A percentile compares a stretch with the other conserved stretches of the same genome.
phyloP scores from a whole-genome alignment of 2,329 filamentous ascomycete genomes.

The Cladosporium austrohemisphaericum region DNA sequence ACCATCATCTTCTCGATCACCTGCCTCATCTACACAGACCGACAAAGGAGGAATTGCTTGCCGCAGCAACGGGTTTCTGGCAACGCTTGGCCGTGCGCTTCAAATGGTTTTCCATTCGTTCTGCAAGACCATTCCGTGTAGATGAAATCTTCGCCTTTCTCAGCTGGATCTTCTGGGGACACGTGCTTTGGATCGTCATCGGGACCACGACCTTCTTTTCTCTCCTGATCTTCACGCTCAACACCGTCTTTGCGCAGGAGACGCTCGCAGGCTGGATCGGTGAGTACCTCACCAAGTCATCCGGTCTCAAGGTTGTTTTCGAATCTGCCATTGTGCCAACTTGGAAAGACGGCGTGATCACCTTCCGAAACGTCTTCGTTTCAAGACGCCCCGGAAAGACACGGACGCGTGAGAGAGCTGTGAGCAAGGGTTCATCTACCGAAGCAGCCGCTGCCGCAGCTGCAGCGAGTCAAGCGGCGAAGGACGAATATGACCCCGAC shows the following conservation, averaged over 20 bases:
- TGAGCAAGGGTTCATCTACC: slow-evolving; percentile 85
- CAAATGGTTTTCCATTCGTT: slow-evolving; percentile 96
- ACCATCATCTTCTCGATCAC: slow-evolving; percentile 49
- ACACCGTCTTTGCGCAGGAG: slow-evolving; percentile 97
- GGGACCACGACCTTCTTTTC: slow-evolving; percentile 98
- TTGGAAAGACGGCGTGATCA: slow-evolving; percentile 93
- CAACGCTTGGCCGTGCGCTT: slow-evolving; percentile 84
- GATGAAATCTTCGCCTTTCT: slow-evolving; percentile 95
- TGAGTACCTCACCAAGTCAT: slow-evolving; percentile 91
- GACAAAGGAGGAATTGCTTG: slow-evolving; percentile 87
- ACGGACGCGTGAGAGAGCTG: slow-evolving; percentile 37
- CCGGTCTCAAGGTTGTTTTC: slow-evolving; percentile 89
- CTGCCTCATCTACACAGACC: slow-evolving; percentile 72
- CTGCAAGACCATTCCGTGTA: slow-evolving; percentile 86
- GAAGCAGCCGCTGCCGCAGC: slow-evolving; percentile 82
- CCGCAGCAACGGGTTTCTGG: slow-evolving; percentile 89
- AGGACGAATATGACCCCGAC: slow-evolving; percentile 54
- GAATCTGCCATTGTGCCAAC: slow-evolving; percentile 96
- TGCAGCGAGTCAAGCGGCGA: slow-evolving; percentile 49
- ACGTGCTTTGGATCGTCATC: slow-evolving; percentile 91
- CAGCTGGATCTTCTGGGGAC: slow-evolving; percentile 91
- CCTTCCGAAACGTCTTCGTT: slow-evolving; percentile 94
- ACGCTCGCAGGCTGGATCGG: slow-evolving; percentile 89
- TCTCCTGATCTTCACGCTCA: slow-evolving; percentile 81
- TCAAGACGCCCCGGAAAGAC: slow-evolving; percentile 81